These are phyloP conservation scores for Kentomonas sorsogonicus DNA, from an alignment of 208 protist species.

Conservation along the genomic window DNA sequence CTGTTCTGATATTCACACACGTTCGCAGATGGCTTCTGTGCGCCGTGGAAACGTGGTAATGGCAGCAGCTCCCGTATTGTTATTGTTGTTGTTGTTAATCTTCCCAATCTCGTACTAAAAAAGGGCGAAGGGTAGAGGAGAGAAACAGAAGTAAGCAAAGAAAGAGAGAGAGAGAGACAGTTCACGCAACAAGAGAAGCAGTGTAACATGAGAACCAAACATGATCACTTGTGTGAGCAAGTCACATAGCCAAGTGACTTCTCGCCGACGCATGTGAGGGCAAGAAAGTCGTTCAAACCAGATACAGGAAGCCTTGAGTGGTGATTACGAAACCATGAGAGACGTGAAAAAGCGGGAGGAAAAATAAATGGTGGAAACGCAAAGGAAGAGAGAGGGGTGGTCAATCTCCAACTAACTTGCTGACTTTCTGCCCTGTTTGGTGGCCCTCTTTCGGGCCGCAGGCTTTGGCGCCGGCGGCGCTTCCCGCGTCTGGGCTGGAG, in stretches of 20 bases:
- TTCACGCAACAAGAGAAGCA: neutral
- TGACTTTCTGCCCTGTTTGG: too few relatives aligned
- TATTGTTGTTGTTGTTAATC: too few relatives aligned
- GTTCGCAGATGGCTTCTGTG: too few relatives aligned
- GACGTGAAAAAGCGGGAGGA: neutral
- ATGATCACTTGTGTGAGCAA: neutral
- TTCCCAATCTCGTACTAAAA: too few relatives aligned
- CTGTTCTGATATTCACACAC: too few relatives aligned
- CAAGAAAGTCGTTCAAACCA: neutral
- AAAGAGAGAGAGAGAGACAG: neutral
- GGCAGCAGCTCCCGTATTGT: too few relatives aligned
- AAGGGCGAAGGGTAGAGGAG: neutral
- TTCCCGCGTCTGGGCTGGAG: too few relatives aligned
- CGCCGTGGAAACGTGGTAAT: too few relatives aligned
- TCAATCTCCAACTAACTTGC: neutral
- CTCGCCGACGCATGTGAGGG: neutral
- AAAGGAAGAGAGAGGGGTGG: neutral
- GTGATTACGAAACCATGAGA: neutral
- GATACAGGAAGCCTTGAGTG: neutral
- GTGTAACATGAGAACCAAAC: slow-evolving; percentile 1
- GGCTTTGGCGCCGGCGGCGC: too few relatives aligned
- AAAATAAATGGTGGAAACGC: slow-evolving; percentile 9
- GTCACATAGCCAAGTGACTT: neutral
- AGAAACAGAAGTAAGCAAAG: slow-evolving; percentile 1
- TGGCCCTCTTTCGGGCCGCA: too few relatives aligned